Base-by-base conservation (phyloP, 164 flowering plant genomes). In the Macadamia tetraphylla region DNA sequence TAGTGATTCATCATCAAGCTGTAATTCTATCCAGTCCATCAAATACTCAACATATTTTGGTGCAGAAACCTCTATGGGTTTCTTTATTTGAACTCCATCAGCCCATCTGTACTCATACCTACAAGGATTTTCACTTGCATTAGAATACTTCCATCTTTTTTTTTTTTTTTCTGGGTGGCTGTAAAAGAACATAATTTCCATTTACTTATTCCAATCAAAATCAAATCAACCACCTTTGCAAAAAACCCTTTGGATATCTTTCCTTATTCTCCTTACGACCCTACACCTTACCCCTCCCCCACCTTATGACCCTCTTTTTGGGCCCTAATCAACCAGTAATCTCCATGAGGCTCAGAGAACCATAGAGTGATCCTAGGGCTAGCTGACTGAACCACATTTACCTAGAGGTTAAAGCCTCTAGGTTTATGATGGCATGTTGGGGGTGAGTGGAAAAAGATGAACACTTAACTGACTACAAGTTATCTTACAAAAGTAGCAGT, bases 21-120 rank as follows among this genome's bases (percentile, higher is more conserved):
- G 87, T 66, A 74, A 18, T 73, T 86, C 89, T 49, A 86, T 86
- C 89, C 89, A 86, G 67, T 84, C 86, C 87, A 86, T 86, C 69
- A 86, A 68, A 77, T 82, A 86, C 63, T 86, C 89, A 12, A 84
- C 86, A 64, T 86, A 84, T 42, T 84, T 86, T 15, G 89, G 89
- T 63, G 89, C 87, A 61, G 89, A 86, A 5, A 84, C 89, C 71
- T 84, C 89, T 31, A 86, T 82, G 29, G 89, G 89, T 69, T 82
- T 86, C 78, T 81, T 84, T 31, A 84, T 75, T 6, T 76, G 69
- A 58, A 86, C 86, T 60, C 89, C 89, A 81, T 86, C 89, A 23
- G 89, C 89, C 87, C 89, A 86, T 76, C 84, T 78, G 48, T 86
- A 86, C 73, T 84, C 87, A 29, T 86, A 86, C 61, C 87, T 86